A percentile compares a stretch with the other conserved stretches of the same genome.
phyloP scores from a whole-genome alignment of 2,329 filamentous ascomycete genomes.

The Alternaria sp. region DNA sequence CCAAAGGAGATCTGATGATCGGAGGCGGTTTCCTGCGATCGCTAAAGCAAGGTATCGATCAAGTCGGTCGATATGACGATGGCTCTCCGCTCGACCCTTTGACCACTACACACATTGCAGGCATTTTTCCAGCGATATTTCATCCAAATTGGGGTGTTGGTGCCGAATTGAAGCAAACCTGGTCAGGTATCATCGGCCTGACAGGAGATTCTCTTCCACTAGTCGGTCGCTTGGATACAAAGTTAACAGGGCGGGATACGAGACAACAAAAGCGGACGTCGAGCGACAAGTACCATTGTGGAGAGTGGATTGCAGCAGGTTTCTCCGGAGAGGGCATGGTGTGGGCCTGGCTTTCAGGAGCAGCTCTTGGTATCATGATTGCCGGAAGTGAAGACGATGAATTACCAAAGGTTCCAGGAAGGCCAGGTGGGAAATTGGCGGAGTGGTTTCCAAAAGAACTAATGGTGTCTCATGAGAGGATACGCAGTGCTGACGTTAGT shows the following conservation, averaged over 20 bases:
- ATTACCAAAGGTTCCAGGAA: slow-evolving; percentile 1
- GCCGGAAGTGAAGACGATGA: slow-evolving; percentile 17
- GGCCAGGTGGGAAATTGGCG: slow-evolving; percentile 10
- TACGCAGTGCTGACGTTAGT: slow-evolving; percentile 1
- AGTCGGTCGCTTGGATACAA: slow-evolving; percentile 56
- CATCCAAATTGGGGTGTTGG: slow-evolving; percentile 19
- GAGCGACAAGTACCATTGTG: slow-evolving; percentile 38
- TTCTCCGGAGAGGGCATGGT: slow-evolving; percentile 28
- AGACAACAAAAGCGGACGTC: not conserved
- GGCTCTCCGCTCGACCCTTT: slow-evolving; percentile 7
- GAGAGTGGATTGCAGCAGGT: slow-evolving; percentile 41
- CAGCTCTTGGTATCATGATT: slow-evolving; percentile 28
- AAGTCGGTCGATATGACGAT: slow-evolving; percentile 24
- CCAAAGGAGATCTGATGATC: slow-evolving; percentile 20
- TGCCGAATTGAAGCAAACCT: slow-evolving; percentile 52
- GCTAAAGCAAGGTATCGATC: slow-evolving; percentile 21
- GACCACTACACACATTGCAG: slow-evolving; percentile 17
- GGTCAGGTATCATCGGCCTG: slow-evolving; percentile 61
- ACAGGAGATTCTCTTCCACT: slow-evolving; percentile 62
- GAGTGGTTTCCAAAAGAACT: slow-evolving; percentile 13
- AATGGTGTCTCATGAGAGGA: not conserved
- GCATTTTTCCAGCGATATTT: slow-evolving; percentile 19
- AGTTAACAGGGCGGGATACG: slow-evolving; percentile 28
- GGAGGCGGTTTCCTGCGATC: slow-evolving; percentile 28
- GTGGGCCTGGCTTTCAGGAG: slow-evolving; percentile 27